phyloP scores from a whole-genome alignment of 1,139 yeast genomes.

The Yamadazyma mexicana region DNA sequence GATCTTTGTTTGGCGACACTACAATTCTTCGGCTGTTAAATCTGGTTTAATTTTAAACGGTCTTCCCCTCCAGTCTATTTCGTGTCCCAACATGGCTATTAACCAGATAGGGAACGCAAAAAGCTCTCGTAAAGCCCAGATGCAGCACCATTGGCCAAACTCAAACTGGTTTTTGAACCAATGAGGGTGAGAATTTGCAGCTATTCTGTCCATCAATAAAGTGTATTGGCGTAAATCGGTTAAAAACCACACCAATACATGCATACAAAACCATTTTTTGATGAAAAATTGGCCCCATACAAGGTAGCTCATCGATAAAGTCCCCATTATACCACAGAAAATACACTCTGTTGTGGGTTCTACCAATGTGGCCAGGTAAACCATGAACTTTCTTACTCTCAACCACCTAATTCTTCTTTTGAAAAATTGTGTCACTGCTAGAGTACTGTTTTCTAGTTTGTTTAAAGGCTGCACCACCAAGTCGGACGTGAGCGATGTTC shows the following conservation, averaged over 20 bases:
- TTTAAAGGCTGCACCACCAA: constrained; percentile 77
- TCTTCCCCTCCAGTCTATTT: constrained; percentile 79
- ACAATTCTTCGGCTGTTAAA: constrained; percentile 70
- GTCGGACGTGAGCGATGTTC: constrained; percentile 80
- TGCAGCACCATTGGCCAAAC: constrained; percentile 27
- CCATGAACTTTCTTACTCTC: constrained; percentile 89
- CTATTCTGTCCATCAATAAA: constrained; percentile 36
- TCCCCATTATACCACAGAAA: constrained; percentile 66
- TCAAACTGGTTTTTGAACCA: constrained; percentile 25
- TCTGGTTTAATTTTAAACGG: constrained; percentile 75
- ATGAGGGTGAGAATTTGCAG: constrained; percentile 20
- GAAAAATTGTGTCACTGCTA: constrained; percentile 54
- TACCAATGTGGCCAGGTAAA: constrained; percentile 73
- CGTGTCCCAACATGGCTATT: constrained; percentile 74
- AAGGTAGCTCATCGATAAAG: constrained; percentile 56
- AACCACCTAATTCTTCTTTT: constrained; percentile 80
- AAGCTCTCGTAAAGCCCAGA: constrained; percentile 70
- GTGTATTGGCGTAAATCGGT: constrained; percentile 64
- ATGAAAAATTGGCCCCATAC: constrained; percentile 35
- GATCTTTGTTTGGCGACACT: not conserved
- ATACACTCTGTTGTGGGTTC: constrained; percentile 87
- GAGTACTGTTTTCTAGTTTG: constrained; percentile 35
- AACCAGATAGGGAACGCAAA: constrained; percentile 87
- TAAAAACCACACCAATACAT: constrained; percentile 61
- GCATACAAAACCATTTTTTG: constrained; percentile 44